Evolutionary conservation across 805 yeast species (phyloP), one percentile per base, ranked within the genome.

Genomic region (Teunomyces lycoperdinae): DNA sequence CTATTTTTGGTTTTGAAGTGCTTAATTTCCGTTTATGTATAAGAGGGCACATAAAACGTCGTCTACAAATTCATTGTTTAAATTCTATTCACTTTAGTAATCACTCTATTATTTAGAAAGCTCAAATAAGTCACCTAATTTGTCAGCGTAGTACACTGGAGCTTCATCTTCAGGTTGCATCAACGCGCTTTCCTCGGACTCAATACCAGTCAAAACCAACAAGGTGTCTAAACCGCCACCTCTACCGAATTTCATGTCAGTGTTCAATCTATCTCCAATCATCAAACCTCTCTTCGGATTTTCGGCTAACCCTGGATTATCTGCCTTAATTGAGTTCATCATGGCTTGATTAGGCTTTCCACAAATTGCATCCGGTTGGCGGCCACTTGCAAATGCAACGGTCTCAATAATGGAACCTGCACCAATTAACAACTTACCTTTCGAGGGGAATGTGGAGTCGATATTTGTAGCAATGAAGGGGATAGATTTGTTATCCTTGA

Each of bases 181-280:
- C 46, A 71, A 54, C 2, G 87, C 84, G 20, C 76, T 73, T 38
- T 77, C 81, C 55, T 86, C 91, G 1, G 84, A 82, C 61, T 91
- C 97, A 51, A 94, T 90, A 39, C 99, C 99, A 1, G 95, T 87
- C 47, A 94, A 77, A 2, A 94, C 99, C 56, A 94, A 73, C 48
- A 94, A 67, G 1, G 98, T 91, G 47, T 85, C 90, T 39, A 94
- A 75, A 1, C 94, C 94, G 45, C 96, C 96, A 49, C 83, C 84
- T 47, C 80, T 75, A 39, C 98, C 99, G 66, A 94, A 94, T 61
- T 79, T 80, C 84, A 94, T 92, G 60, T 94, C 99, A 0, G 99
- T 94, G 65, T 94, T 92, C 50, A 94, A 74, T 55, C 99, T 77
- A 64, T 94, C 99, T 16, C 99, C 99, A 49, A 94, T 81, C 98